Conservation (phyloP, 371 early-diverging fungal genomes). For the Chytridiales sp. region DNA sequence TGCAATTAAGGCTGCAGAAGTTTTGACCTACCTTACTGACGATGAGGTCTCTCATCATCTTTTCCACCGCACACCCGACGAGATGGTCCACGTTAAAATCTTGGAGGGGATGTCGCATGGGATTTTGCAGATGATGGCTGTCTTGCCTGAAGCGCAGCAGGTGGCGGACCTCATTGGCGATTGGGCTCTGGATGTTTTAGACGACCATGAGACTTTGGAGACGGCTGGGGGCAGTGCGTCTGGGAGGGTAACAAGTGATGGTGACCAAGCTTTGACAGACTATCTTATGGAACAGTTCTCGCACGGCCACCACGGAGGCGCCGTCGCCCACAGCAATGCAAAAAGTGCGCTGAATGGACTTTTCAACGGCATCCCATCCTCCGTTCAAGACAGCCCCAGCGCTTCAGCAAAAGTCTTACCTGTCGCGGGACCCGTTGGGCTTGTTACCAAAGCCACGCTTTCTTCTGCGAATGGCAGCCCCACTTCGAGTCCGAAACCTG, state of each 20-base stretch:
- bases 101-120: conserved; percentile 92
- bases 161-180: conserved; percentile 64
- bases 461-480: conserved; percentile 5
- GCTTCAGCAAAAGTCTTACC: not conserved
- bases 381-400: not conserved
- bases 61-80: conserved; percentile 39
- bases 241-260: conserved; percentile 15
- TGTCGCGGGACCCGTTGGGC: not conserved
- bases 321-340: not conserved
- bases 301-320: not conserved
- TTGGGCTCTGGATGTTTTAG: conserved; percentile 63
- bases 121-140: conserved; percentile 81
- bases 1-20: no score
- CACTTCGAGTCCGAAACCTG: not conserved
- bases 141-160: conserved; percentile 82
- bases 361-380: not conserved
- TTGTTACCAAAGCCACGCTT: conserved; percentile 11
- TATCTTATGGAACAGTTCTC: conserved; percentile 28
- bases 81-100: conserved; percentile 61
- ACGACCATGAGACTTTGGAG: conserved; percentile 23
- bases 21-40: conserved; percentile 1
- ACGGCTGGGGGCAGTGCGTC: no score
- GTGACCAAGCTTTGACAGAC: conserved; percentile 34
- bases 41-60: conserved; percentile 29
- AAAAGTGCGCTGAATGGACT: not conserved